Evolutionary conservation across 768 basidiomycete genomes (phyloP).

Genomic region (Pulveroboletus sp.): DNA sequence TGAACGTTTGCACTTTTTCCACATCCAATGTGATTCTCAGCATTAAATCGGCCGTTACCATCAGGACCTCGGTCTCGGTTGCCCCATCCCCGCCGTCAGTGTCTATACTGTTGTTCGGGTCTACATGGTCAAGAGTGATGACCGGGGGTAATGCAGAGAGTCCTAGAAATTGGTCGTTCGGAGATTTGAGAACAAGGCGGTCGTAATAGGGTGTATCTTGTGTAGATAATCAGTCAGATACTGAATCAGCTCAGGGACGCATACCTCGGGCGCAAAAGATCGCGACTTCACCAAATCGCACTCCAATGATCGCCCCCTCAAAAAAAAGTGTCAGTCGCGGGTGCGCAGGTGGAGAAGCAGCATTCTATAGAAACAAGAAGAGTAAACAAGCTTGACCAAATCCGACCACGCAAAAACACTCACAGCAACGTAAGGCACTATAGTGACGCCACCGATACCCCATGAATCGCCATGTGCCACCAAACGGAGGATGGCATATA

Average conservation of each 20-base stretch:
- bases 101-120: slow-evolving; percentile 11
- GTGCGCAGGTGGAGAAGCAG: slow-evolving; percentile 67
- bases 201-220: slow-evolving; percentile 70
- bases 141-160: slow-evolving; percentile 47
- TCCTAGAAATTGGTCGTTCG: slow-evolving; percentile 68
- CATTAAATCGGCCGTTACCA: slow-evolving; percentile 65
- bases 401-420: slow-evolving; percentile 22
- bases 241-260: background rate
- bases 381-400: background rate
- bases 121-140: slow-evolving; percentile 20
- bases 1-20: slow-evolving; percentile 59
- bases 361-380: slow-evolving; percentile 42
- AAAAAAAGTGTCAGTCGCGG: slow-evolving; percentile 61
- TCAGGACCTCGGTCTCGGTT: slow-evolving; percentile 21
- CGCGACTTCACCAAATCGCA: slow-evolving; percentile 77
- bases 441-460: slow-evolving; percentile 38
- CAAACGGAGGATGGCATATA: slow-evolving; percentile 62
- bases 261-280: slow-evolving; percentile 68
- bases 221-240: background rate
- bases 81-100: slow-evolving; percentile 3
- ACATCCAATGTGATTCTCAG: slow-evolving; percentile 63
- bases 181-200: slow-evolving; percentile 67
- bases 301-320: slow-evolving; percentile 55
- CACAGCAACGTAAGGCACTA: slow-evolving; percentile 78
- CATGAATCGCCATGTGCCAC: slow-evolving; percentile 26